A percentile compares a stretch with the other conserved stretches of the same genome.
Conservation (phyloP, 1,284 basidiomycete genomes). For the Trametes hirsuta region DNA sequence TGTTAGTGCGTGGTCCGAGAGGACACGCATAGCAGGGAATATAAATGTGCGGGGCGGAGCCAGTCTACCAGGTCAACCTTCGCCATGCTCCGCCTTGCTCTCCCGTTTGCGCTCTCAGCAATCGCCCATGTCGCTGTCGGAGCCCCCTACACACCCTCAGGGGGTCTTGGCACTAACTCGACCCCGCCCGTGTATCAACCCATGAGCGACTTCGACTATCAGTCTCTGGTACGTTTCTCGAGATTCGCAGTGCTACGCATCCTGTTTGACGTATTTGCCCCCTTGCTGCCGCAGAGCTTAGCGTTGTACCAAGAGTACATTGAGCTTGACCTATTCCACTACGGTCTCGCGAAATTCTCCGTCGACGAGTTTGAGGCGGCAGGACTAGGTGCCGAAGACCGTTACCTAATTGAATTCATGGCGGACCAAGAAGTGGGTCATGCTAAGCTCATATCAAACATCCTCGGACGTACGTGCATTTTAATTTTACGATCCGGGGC, state of each 20-base stretch:
- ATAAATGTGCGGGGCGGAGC: not conserved
- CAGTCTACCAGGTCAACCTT: no score
- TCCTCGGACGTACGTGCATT: conserved; percentile 41
- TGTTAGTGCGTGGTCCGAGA: not conserved
- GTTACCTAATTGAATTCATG: conserved; percentile 59
- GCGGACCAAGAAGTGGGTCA: conserved; percentile 63
- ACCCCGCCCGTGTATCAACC: conserved; percentile 52
- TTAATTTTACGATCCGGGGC: conserved; percentile 17
- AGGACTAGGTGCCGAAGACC: conserved; percentile 57
- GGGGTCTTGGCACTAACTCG: conserved; percentile 44
- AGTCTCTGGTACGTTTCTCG: conserved; percentile 48
- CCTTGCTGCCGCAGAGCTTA: conserved; percentile 41
- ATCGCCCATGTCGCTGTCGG: conserved; percentile 6
- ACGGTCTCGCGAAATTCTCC: conserved; percentile 58
- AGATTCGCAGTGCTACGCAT: no score
- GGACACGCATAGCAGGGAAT: not conserved
- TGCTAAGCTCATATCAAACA: conserved; percentile 51
- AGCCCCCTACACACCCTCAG: conserved; percentile 37
- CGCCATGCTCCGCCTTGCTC: conserved; percentile 9
- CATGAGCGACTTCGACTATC: conserved; percentile 63
- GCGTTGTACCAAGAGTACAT: conserved; percentile 67
- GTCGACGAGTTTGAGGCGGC: conserved; percentile 57
- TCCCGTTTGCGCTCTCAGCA: conserved; percentile 5
- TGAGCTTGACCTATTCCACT: conserved; percentile 66
- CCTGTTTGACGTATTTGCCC: no score